phyloP scores from a whole-genome alignment of 2,329 filamentous ascomycete genomes.

The Xenoacremonium recifei region DNA sequence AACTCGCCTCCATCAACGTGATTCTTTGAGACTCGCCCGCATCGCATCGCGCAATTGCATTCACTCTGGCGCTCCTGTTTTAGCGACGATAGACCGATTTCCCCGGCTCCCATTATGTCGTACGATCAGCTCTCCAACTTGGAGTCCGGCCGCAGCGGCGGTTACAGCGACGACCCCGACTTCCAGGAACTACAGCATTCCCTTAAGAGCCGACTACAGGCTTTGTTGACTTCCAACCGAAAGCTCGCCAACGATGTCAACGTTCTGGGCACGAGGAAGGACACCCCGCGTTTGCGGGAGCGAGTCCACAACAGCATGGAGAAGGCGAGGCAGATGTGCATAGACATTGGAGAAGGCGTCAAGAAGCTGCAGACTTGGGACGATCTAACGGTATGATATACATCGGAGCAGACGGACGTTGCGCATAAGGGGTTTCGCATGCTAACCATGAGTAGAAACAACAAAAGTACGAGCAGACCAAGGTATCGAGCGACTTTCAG shows the following conservation, averaged over 20 bases:
- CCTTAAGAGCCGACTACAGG: constrained; percentile 86
- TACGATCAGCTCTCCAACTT: constrained; percentile 84
- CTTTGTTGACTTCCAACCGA: constrained; percentile 82
- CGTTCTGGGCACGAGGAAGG: constrained; percentile 83
- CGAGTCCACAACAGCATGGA: constrained; percentile 84
- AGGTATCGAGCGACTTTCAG: constrained; percentile 91
- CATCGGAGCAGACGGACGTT: constrained; percentile 1
- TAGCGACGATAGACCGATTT: constrained; percentile 1
- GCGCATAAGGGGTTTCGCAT: constrained; percentile 10
- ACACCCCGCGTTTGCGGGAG: constrained; percentile 88
- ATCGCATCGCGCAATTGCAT: constrained; percentile 8
- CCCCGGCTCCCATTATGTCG: constrained; percentile 65
- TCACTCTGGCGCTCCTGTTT: constrained; percentile 2
- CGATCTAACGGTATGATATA: constrained; percentile 67
- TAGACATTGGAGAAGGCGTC: constrained; percentile 87
- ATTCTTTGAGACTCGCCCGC: constrained; percentile 4
- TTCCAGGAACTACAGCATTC: constrained; percentile 81
- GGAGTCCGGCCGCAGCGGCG: constrained; percentile 73
- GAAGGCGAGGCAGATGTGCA: constrained; percentile 83
- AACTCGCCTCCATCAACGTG: constrained; percentile 4
- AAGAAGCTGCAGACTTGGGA: constrained; percentile 90
- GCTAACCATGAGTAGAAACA: constrained; percentile 60
- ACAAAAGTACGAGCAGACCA: constrained; percentile 95
- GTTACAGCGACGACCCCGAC: constrained; percentile 89
- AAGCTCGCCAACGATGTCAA: constrained; percentile 81